Evolutionary conservation across 2,329 filamentous ascomycete species (phyloP), one percentile per base, ranked within the genome.

Genomic region (Aspergillus melleus): DNA sequence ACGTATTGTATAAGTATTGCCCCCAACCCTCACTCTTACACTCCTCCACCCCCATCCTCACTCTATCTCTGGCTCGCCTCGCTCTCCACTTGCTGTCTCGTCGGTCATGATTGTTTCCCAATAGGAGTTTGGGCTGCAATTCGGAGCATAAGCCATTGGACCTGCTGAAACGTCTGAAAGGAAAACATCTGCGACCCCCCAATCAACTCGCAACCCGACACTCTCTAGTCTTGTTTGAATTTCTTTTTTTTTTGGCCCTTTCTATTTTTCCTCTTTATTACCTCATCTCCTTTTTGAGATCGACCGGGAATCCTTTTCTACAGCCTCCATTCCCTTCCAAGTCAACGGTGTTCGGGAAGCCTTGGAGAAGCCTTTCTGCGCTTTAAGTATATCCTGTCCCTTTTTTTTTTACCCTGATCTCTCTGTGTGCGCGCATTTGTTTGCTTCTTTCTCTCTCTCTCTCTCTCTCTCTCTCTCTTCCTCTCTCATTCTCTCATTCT

Each of bases 71-170:
- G 16, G n/a, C n/a, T 47, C 46, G 50, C 42, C 56, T 29, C 56
- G 26, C 44, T 24, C 49, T 46, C 49, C 49, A 51, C 49, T 26
- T n/a, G 26, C 22, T 47, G 44, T 24, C 51, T 52, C 51, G 50
- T 54, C 51, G 46, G 47, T 44, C 56, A 53, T 54, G 51, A 49
- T 59, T 55, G 52, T 49, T 22, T 59, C 54, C 49, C 49, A 56
- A 56, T 56, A 59, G 30, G 46, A 52, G 36, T 59, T 55, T 53
- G 56, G 56, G 56, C 56, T 58, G 51, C 56, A 58, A 58, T 49
- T 58, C 56, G 56, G 56, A 58, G 56, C 50, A 39, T 58, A 58
- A 58, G 51, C 29, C 39, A 56, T 56, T 56, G 47, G 54, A 51
- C 39, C 29, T 56, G 44, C 44, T 47, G 44, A 47, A 47, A 47